These are phyloP conservation scores for Epichloe coenophiala DNA, from an alignment of 2,329 filamentous ascomycete species.

Conservation along the genomic window DNA sequence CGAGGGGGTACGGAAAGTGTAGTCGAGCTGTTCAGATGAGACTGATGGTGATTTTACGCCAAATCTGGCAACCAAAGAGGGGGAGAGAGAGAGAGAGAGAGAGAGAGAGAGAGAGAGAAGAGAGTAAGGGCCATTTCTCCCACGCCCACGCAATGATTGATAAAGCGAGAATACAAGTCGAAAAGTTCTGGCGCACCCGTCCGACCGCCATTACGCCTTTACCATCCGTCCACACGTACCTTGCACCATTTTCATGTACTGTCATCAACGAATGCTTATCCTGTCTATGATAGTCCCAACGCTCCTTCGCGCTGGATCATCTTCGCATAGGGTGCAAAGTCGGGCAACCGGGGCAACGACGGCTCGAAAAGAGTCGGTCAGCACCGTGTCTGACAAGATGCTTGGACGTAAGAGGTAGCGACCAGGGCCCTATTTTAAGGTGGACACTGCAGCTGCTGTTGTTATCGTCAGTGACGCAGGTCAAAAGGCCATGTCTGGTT, in stretches of 20 bases:
- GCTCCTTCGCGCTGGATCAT: not conserved
- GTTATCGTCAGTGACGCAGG: not conserved
- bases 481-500: not conserved
- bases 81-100: no score
- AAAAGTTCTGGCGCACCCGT: not conserved
- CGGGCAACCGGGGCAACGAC: not conserved
- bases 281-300: not conserved
- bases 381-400: not conserved
- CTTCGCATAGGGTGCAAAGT: not conserved
- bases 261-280: not conserved
- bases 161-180: no score
- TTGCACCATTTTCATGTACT: not conserved
- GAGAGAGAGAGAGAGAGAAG: no score
- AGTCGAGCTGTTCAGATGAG: not conserved
- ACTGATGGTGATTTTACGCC: not conserved
- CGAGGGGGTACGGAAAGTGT: not conserved
- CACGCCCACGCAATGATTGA: no score
- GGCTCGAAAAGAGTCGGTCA: slow-evolving; percentile 7
- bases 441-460: not conserved
- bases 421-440: not conserved
- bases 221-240: not conserved
- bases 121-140: no score
- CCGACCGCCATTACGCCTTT: not conserved
- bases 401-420: not conserved
- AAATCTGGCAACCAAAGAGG: not conserved